Base-by-base conservation (phyloP, 1,284 basidiomycete species). In the Uromyces viciae-fabae region DNA sequence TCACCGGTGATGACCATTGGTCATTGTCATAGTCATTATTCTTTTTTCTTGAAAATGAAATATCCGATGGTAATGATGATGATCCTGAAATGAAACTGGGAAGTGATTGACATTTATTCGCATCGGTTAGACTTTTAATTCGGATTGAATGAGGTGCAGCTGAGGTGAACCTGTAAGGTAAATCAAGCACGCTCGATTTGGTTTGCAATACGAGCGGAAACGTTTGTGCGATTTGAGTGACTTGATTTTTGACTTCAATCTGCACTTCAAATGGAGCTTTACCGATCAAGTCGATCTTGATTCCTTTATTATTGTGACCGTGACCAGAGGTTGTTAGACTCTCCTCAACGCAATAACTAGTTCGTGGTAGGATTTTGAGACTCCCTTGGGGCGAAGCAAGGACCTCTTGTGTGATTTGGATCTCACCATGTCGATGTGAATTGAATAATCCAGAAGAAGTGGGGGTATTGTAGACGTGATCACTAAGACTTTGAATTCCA, bases 401-500 rank as follows among this genome's bases (percentile, higher is more conserved):
- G 19, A 79, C 76, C 42, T 71, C 76, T 72, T 79, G 76, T 49
- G 71, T 58, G 15, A 79, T 60, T 49, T 69, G 86, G 81, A 84
- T 83, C 77, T 83, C 83, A 83, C 76, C 60, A n/a, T 46, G 62
- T 33, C 80, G 78, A 91, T 86, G 11, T 91, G 83, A 88, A 60
- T 71, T 68, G 36, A 71, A 58, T 28, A 79, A 62, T 42, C 76
- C 76, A 46, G 66, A 91, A 87, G 84, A 91, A 87, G 60, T 89
- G 87, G 82, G 77, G 1, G 56, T 71, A 25, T 82, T 91, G 86
- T 97, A 98, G n/a, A 92, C 90, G 0, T 91, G 89, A 85, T 99
- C 96, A 11, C 92, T 92, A 28, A 98, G 90, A 84, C 93, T 92
- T 82, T 92, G 91, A 82, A 99, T 91, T 85, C 93, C 91, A 86